Base-by-base conservation (phyloP, 306 rosid species). In the Mimosa pudica region DNA sequence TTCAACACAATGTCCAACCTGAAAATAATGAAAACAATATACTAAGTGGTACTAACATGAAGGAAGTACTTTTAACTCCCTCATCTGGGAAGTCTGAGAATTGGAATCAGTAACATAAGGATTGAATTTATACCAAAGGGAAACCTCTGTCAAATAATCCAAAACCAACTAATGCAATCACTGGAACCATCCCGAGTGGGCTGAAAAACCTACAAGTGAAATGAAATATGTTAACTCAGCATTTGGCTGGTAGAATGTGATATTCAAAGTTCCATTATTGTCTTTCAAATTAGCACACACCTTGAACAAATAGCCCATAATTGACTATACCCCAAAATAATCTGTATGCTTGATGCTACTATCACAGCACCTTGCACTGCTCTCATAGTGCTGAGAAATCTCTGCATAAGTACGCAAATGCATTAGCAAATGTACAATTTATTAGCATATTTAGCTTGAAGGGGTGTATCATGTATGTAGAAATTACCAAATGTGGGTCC, bases 141-240 rank as follows among this genome's bases (percentile, higher is more conserved):
- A 96, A 96, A 17, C 99, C 99, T 91, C 98, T 85, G 76, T 96
- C 98, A 80, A 96, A 96, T 84, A 93, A 81, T 63, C 99, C 99
- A 77, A 96, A 96, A 78, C 99, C 99, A 74, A 80, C 94, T 76
- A 96, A 86, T 71, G 99, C 91, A 82, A 96, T 96, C 65, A 96
- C 98, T 35, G 99, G 99, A 75, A 87, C 98, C 99, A 96, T 96
- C 81, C 96, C 97, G 74, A 96, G 94, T n/a, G 99, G 99, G 52
- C 99, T 96, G 88, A 96, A 96, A 91, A 93, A 93, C 87, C 99
- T 96, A 90, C 57, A 80, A 33, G 38, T 55, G 52, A 74, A 47
- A 63, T 11, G 33, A 6, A 74, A 74, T 54, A 52, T 54, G 52
- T 41, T 75, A 66, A 20, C 5, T 2, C 42, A 38, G 14, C 38